phyloP scores from a whole-genome alignment of 1,284 basidiomycete species.

The Sphaerobolus stellatus region DNA sequence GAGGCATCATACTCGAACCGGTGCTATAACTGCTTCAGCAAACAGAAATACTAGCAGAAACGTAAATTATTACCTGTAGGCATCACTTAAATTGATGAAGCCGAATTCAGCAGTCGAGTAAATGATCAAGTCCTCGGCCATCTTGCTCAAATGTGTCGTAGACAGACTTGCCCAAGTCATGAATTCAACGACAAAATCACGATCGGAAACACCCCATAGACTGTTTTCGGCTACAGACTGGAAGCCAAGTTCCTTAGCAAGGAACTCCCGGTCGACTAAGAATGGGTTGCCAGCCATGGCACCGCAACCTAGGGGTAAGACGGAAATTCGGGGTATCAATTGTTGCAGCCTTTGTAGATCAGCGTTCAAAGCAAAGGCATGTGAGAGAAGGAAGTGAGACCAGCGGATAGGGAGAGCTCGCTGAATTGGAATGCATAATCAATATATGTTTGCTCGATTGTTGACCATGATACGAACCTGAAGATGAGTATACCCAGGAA shows the following conservation, averaged over 20 bases:
- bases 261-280: conserved; percentile 84
- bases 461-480: conserved; percentile 55
- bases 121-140: conserved; percentile 96
- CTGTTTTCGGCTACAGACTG: conserved; percentile 86
- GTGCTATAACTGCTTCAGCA: conserved; percentile 59
- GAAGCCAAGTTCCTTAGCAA: conserved; percentile 85
- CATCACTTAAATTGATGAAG: conserved; percentile 91
- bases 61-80: conserved; percentile 70
- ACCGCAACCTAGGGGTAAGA: conserved; percentile 91
- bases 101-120: conserved; percentile 98
- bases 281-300: conserved; percentile 98
- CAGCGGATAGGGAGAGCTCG: conserved; percentile 97
- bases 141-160: conserved; percentile 90
- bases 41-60: conserved; percentile 3
- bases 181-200: conserved; percentile 97
- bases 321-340: conserved; percentile 84
- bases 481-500: conserved; percentile 97
- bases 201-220: conserved; percentile 92
- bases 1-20: conserved; percentile 99
- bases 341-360: conserved; percentile 88
- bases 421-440: conserved; percentile 38
- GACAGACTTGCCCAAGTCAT: conserved; percentile 94
- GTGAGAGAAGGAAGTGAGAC: conserved; percentile 95
- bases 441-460: conserved; percentile 10
- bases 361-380: conserved; percentile 87